These are phyloP conservation scores for Rhazya stricta DNA, from an alignment of 257 asterid species.

Conservation along the genomic window DNA sequence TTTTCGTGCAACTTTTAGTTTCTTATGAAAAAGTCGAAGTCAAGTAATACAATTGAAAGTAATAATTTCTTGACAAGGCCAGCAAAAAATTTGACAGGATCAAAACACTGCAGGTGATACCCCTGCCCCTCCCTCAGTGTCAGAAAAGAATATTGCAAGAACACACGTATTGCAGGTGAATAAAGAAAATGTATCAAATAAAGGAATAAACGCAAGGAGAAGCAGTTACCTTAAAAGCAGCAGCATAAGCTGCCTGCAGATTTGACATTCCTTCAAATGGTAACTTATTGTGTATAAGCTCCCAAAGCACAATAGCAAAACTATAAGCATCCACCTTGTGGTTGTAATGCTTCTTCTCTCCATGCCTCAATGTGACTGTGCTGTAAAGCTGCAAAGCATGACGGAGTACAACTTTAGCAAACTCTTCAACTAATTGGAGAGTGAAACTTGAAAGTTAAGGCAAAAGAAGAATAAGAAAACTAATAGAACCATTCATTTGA, in stretches of 20 bases:
- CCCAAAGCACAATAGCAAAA: conserved; percentile 97
- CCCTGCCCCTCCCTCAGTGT: not conserved
- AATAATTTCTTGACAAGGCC: not conserved
- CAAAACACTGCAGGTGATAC: not conserved
- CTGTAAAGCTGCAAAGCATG: conserved; percentile 70
- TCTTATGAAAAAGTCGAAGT: not conserved
- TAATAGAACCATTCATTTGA: conserved; percentile 3
- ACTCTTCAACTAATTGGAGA: not conserved
- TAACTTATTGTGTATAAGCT: conserved; percentile 69
- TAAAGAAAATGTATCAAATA: not conserved
- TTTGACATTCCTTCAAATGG: conserved; percentile 95
- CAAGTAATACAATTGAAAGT: not conserved
- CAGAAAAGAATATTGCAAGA: not conserved
- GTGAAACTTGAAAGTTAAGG: conserved; percentile 2
- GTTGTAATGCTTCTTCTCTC: conserved; percentile 96
- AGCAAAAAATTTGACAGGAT: not conserved
- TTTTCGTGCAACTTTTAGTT: not conserved
- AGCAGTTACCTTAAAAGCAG: conserved; percentile 78
- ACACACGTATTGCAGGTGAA: not conserved
- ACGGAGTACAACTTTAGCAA: not conserved
- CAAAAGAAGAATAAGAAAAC: not conserved
- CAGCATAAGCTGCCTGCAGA: conserved; percentile 98
- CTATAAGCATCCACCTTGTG: conserved; percentile 97
- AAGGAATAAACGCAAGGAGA: not conserved
- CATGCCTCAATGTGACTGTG: conserved; percentile 89